phyloP scores from a whole-genome alignment of 179 eudicot species.

The Spergularia azorica region DNA sequence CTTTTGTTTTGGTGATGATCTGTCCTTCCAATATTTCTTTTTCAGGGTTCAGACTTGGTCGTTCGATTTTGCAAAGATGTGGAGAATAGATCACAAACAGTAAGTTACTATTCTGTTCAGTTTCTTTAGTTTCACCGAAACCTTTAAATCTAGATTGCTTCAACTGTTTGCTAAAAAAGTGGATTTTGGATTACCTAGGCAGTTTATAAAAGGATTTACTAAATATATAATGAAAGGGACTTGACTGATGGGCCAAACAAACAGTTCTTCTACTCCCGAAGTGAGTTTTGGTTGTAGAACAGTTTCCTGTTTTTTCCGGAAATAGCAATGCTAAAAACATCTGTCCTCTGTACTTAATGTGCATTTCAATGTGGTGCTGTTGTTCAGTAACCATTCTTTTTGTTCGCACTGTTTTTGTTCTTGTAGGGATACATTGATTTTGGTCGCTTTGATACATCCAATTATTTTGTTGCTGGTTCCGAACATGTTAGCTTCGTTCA shows the following conservation, averaged over 20 bases:
- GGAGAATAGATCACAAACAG: constrained; percentile 78
- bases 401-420: constrained; percentile 4
- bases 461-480: constrained; percentile 72
- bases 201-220: background rate
- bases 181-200: background rate
- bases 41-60: constrained; percentile 76
- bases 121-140: background rate
- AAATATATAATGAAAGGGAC: background rate
- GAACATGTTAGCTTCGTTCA: constrained; percentile 67
- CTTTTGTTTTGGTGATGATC: background rate
- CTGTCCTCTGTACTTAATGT: constrained; percentile 3
- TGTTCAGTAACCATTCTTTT: background rate
- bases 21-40: constrained; percentile 3
- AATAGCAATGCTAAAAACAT: background rate
- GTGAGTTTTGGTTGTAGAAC: background rate
- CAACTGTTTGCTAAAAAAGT: background rate
- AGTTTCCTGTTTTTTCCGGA: background rate
- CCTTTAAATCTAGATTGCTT: background rate
- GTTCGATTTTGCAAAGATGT: constrained; percentile 95
- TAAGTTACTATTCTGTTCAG: constrained; percentile 27
- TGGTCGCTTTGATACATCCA: constrained; percentile 72
- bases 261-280: background rate
- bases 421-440: constrained; percentile 80
- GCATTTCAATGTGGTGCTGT: background rate
- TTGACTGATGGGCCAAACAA: constrained; percentile 6